Evolutionary conservation across 495 filamentous ascomycete genomes (phyloP), one percentile per base, ranked within the genome.

Genomic region (Aspergillus ostianus): DNA sequence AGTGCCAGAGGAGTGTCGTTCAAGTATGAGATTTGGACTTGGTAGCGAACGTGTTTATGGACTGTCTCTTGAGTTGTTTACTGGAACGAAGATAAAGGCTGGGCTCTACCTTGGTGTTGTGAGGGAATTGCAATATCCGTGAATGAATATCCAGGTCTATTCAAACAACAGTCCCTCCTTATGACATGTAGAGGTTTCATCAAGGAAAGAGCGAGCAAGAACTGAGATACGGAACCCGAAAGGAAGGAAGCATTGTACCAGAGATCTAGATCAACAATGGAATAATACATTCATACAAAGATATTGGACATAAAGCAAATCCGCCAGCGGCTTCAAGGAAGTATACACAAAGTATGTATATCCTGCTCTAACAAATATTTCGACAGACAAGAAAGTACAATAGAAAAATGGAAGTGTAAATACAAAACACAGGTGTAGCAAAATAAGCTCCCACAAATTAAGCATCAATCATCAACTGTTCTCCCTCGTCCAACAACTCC

Each of bases 401-500:
- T 23, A 56, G 10, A 51, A 53, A 47, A 45, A 57, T 41, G 17
- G 17, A 57, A 32, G 36, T 29, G 56, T 56, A 53, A 47, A 63
- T 48, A 13, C 9, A 41, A 12, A 41, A 41, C 36, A 41, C 10
- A 15, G 5, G 36, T 12, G 51, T 29, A 58, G 13, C 46, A 55
- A 27, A 47, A 17, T 55, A 58, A n/a, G 52, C 12, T 5, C 44
- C 61, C 19, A n/a, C 19, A 51, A 50, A 19, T 61, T 63, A 78
- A 51, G 67, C 80, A 72, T 94, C 91, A 56, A 85, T 86, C 85
- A 93, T 87, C 66, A 97, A 75, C 74, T 92, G 89, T 81, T 98
- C 95, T 6, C 91, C 92, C 70, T 98, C 95, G 74, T 97, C 93
- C 66, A 98, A 71, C 74, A 97, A 78, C 60, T 86, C 87, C 58